Conservation (phyloP, 2,329 filamentous ascomycete species). For the Trichoderma simmonsii region DNA sequence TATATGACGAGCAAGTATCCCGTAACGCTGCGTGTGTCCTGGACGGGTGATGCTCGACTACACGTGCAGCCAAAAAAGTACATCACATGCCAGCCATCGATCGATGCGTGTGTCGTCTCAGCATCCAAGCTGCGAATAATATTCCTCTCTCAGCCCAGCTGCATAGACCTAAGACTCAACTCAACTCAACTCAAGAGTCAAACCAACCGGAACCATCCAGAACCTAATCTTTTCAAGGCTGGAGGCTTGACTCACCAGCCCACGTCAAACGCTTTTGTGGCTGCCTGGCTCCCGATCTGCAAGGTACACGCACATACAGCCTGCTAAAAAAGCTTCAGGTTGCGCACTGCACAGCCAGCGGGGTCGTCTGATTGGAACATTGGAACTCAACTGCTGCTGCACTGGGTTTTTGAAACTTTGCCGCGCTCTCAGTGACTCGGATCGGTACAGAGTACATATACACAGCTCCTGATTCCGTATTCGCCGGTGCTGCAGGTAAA, state of each 20-base stretch:
- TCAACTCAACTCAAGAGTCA: not conserved
- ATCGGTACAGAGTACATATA: not conserved
- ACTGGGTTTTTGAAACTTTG: not conserved
- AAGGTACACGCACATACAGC: not conserved
- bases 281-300: conserved; percentile 5
- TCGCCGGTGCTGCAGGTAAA: not conserved
- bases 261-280: not conserved
- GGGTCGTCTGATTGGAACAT: not conserved
- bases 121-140: not conserved
- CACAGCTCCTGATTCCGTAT: not conserved
- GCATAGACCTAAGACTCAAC: not conserved
- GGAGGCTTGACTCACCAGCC: not conserved
- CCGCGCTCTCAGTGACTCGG: not conserved
- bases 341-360: not conserved
- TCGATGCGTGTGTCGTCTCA: not conserved
- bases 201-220: not conserved
- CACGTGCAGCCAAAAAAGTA: not conserved
- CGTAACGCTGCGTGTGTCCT: not conserved
- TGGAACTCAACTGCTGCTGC: not conserved
- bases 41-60: not conserved
- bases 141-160: not conserved
- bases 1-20: not conserved
- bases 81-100: not conserved
- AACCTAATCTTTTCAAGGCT: not conserved
- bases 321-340: not conserved